Conservation (phyloP, 345 rosid species). For the Eucalyptus polybractea region DNA sequence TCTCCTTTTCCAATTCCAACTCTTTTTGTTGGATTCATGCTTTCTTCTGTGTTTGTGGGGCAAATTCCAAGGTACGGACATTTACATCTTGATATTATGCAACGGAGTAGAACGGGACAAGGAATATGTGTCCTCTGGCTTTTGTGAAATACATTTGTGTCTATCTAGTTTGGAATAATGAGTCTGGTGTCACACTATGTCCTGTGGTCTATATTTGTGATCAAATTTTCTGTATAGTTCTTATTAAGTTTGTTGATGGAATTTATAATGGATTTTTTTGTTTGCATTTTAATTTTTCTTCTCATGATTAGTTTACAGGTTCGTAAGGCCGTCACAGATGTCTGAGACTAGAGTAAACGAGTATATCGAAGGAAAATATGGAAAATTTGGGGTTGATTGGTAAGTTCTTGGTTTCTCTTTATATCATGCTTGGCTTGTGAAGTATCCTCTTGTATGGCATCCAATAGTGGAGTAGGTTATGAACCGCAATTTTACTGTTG, state of each 20-base stretch:
- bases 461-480: background rate
- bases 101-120: background rate
- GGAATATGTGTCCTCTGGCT: background rate
- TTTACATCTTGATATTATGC: background rate
- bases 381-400: slow-evolving; percentile 88
- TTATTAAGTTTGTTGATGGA: background rate
- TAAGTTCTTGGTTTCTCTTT: slow-evolving; percentile 12
- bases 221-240: background rate
- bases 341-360: slow-evolving; percentile 53
- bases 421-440: background rate
- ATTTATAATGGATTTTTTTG: background rate
- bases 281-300: background rate
- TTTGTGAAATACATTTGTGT: background rate
- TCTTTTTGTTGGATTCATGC: background rate
- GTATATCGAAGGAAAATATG: slow-evolving; percentile 79
- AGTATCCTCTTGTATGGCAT: background rate
- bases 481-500: background rate
- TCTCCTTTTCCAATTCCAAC: background rate
- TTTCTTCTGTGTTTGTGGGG: background rate
- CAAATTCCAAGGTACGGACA: background rate
- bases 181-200: background rate
- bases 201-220: background rate
- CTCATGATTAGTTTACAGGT: slow-evolving; percentile 25
- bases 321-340: slow-evolving; percentile 81
- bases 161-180: background rate